These are phyloP conservation scores for Exophiala bonariae DNA, from an alignment of 2,329 filamentous ascomycete genomes.

Conservation along the genomic window DNA sequence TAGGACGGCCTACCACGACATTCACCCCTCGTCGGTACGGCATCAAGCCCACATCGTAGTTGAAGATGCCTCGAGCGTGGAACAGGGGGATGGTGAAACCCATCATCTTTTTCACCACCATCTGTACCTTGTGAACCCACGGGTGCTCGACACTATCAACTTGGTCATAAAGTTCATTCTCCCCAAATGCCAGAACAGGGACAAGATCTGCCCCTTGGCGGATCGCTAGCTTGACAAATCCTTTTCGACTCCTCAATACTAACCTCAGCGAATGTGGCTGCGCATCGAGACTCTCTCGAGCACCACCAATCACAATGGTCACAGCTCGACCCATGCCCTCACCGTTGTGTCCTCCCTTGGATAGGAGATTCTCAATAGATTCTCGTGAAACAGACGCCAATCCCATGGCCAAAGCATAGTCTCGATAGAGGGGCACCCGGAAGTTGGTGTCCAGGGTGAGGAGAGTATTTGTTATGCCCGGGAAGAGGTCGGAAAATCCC, in stretches of 20 bases:
- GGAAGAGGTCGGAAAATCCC: slow-evolving; percentile 83
- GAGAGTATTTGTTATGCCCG: slow-evolving; percentile 90
- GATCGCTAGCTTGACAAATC: slow-evolving; percentile 91
- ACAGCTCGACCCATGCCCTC: slow-evolving; percentile 94
- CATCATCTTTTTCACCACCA: slow-evolving; percentile 78
- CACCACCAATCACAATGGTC: slow-evolving; percentile 92
- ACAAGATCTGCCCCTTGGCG: slow-evolving; percentile 91
- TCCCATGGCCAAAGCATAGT: slow-evolving; percentile 89
- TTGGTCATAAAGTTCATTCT: slow-evolving; percentile 96
- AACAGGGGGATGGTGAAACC: slow-evolving; percentile 92
- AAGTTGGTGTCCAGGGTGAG: slow-evolving; percentile 97
- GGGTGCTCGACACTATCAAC: slow-evolving; percentile 75
- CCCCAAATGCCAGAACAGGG: slow-evolving; percentile 87
- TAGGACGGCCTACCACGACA: slow-evolving; percentile 82
- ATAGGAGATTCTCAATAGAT: slow-evolving; percentile 85
- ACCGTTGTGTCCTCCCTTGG: slow-evolving; percentile 70
- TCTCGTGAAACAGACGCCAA: slow-evolving; percentile 86
- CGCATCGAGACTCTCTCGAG: slow-evolving; percentile 86
- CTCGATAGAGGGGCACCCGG: slow-evolving; percentile 86
- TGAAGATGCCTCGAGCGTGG: slow-evolving; percentile 89
- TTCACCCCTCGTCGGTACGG: slow-evolving; percentile 87
- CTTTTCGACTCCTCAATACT: slow-evolving; percentile 80
- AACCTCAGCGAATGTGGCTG: slow-evolving; percentile 74
- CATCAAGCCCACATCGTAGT: slow-evolving; percentile 96
- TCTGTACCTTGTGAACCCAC: slow-evolving; percentile 75